Evolutionary conservation across 2,329 filamentous ascomycete species (phyloP).

Genomic region (Claviceps digitariae): DNA sequence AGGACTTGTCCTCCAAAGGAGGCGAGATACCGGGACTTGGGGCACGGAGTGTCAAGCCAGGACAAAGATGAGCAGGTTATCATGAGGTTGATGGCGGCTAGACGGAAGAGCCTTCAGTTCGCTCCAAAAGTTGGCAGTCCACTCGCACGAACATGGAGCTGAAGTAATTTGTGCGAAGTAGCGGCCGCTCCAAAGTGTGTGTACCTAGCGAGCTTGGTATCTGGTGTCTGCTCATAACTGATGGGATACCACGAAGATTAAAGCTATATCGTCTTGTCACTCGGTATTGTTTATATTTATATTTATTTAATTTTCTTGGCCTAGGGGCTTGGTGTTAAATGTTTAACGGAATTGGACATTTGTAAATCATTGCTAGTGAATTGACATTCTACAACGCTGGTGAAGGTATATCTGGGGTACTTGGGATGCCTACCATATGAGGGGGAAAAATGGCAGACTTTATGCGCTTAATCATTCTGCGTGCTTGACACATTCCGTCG

Average conservation of each 20-base stretch:
- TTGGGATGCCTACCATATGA: neutral
- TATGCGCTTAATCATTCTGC: neutral
- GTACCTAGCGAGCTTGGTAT: neutral
- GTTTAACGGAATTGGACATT: neutral
- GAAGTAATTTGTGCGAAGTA: neutral
- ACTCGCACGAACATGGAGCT: slow-evolving; percentile 43
- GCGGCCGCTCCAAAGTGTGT: neutral
- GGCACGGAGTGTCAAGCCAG: slow-evolving; percentile 29
- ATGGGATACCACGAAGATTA: neutral
- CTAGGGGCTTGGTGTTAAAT: neutral
- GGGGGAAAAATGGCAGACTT: neutral
- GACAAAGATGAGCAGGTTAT: slow-evolving; percentile 44
- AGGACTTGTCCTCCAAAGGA: slow-evolving; percentile 43
- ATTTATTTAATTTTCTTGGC: neutral
- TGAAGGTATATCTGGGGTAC: no score
- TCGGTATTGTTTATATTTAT: neutral
- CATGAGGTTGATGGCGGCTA: slow-evolving; percentile 53
- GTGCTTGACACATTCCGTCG: neutral
- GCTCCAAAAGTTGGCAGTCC: slow-evolving; percentile 65
- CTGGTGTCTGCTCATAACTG: neutral
- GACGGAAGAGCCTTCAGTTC: slow-evolving; percentile 66
- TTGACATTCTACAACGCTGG: neutral
- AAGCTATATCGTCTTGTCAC: neutral
- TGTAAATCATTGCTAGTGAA: neutral
- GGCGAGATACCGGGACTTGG: slow-evolving; percentile 23